These are phyloP conservation scores for Epichloe typhina DNA, from an alignment of 2,329 filamentous ascomycete species.

Conservation along the genomic window DNA sequence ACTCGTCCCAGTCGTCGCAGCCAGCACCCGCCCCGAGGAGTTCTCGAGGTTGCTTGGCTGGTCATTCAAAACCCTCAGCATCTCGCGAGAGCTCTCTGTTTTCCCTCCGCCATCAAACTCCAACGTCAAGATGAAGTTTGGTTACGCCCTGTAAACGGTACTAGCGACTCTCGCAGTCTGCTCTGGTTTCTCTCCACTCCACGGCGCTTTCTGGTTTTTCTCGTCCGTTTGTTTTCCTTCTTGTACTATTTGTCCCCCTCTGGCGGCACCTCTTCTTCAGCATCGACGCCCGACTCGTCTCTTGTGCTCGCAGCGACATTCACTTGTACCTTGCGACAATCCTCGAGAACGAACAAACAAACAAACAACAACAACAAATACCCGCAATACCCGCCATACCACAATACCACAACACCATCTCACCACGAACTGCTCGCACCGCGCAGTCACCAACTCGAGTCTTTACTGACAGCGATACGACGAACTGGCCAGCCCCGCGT, in stretches of 20 bases:
- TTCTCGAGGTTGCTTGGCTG: not conserved
- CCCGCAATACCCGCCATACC: not conserved
- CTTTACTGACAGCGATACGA: not conserved
- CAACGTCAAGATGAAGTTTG: conserved; percentile 40
- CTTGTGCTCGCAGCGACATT: conserved; percentile 31
- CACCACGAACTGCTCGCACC: not conserved
- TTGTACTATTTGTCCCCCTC: conserved; percentile 4
- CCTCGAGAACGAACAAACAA: conserved; percentile 6
- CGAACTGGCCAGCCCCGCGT: not conserved
- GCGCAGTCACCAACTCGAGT: conserved; percentile 2
- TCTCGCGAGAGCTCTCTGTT: conserved; percentile 6
- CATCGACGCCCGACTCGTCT: not conserved
- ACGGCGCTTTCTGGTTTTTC: conserved; percentile 17
- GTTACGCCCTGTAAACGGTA: conserved; percentile 35
- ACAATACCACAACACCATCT: not conserved
- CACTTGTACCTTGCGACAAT: conserved; percentile 34
- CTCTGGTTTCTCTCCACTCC: conserved; percentile 29
- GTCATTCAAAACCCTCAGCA: conserved; percentile 19
- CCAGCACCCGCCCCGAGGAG: not conserved
- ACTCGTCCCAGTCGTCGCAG: not conserved
- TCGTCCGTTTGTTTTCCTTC: conserved; percentile 6
- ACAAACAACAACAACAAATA: not conserved
- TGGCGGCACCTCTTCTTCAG: not conserved
- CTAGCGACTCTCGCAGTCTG: conserved; percentile 44
- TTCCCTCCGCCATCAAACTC: conserved; percentile 34